These are phyloP conservation scores for Cajanus cajan DNA, from an alignment of 306 rosid species.

Conservation along the genomic window DNA sequence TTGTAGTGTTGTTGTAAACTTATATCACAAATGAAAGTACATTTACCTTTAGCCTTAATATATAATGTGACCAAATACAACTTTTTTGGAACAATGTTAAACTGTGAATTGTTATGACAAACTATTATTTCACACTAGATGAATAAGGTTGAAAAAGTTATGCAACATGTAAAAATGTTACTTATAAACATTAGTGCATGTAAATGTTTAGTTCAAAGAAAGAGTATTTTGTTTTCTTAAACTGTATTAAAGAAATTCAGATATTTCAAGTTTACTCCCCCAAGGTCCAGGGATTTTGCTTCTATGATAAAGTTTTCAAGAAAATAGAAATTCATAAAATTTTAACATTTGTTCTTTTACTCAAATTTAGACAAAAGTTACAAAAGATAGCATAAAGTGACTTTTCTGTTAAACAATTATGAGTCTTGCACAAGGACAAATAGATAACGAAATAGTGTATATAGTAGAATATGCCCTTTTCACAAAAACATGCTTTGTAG, in stretches of 20 bases:
- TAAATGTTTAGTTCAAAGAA: background rate
- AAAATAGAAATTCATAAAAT: background rate
- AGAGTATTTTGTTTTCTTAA: background rate
- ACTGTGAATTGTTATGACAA: background rate
- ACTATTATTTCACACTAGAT: background rate
- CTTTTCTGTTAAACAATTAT: slow-evolving; percentile 10
- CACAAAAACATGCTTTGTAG: background rate
- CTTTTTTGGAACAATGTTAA: background rate
- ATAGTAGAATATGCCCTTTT: background rate
- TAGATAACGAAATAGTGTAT: background rate
- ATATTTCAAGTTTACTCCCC: background rate
- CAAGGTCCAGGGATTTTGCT: background rate
- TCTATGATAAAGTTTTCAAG: background rate
- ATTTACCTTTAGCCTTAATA: slow-evolving; percentile 2
- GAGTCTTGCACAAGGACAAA: background rate
- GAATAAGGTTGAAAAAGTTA: background rate
- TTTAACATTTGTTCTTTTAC: slow-evolving; percentile 6
- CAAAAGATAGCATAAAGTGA: slow-evolving; percentile 17
- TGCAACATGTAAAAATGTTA: background rate
- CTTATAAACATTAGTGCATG: background rate
- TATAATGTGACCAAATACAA: slow-evolving; percentile 4
- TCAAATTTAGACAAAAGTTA: background rate
- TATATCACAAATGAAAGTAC: background rate
- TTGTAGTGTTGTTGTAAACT: background rate
- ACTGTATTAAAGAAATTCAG: background rate